Percentiles rank a stretch among this genome's conserved stretches.
phyloP scores from a whole-genome alignment of 2,329 filamentous ascomycete species.

The Aureobasidium pullulans region DNA sequence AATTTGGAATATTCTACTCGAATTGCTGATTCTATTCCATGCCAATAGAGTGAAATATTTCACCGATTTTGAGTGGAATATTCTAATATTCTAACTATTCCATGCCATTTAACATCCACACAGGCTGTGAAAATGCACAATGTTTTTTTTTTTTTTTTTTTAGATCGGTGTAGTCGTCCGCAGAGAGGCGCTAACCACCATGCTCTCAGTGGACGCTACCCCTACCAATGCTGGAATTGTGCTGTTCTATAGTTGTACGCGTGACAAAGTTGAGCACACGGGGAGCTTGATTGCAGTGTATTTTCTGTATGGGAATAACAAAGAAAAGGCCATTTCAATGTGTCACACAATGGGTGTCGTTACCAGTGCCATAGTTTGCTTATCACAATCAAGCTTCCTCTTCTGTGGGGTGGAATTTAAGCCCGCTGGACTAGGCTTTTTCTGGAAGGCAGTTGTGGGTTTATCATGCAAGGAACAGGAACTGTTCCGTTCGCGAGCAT shows the following conservation, averaged over 20 bases:
- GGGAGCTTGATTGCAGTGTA: too few species aligned
- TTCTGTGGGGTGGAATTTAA: not conserved
- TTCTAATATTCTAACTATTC: not conserved
- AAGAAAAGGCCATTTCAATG: not conserved
- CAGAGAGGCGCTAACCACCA: too few species aligned
- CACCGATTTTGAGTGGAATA: too few species aligned
- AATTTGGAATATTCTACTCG: too few species aligned
- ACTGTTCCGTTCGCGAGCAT: not conserved
- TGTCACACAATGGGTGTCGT: not conserved
- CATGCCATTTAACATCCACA: not conserved
- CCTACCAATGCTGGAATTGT: too few species aligned
- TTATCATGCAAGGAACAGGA: constrained; percentile 4
- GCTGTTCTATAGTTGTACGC: too few species aligned
- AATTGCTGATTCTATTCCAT: too few species aligned
- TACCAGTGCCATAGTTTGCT: not conserved
- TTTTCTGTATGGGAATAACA: too few species aligned
- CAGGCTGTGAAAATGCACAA: not conserved
- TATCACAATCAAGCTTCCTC: constrained; percentile 6
- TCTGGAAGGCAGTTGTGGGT: not conserved
- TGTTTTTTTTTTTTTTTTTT: too few species aligned
- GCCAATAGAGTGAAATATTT: not conserved
- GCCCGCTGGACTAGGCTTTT: not conserved
- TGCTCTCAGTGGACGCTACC: too few species aligned
- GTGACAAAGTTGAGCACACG: too few species aligned
- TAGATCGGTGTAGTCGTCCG: too few species aligned